phyloP scores from a whole-genome alignment of 192 early-diverging fungal species.

The Rhizophagus clarus region DNA sequence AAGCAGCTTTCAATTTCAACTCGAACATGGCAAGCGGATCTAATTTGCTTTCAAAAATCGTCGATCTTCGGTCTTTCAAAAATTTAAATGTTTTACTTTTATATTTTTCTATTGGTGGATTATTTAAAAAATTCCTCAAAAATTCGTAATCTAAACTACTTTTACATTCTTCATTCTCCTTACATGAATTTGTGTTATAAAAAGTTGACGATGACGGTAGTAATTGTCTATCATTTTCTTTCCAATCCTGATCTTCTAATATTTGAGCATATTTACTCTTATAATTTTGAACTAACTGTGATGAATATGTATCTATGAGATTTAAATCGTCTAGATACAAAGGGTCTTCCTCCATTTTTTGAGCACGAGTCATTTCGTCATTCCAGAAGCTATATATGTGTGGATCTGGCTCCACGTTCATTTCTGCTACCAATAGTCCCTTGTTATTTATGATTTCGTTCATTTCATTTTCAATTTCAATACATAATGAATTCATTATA shows the following conservation, averaged over 20 bases:
- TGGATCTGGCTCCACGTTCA: neutral
- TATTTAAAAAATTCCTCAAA: neutral
- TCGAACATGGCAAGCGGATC: neutral
- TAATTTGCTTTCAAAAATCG: neutral
- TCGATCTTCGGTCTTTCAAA: neutral
- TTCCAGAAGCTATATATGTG: neutral
- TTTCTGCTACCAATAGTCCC: neutral
- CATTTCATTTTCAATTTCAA: neutral
- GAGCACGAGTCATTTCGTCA: neutral
- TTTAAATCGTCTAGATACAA: neutral
- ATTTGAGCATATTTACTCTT: neutral
- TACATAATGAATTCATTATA: neutral
- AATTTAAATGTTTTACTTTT: neutral
- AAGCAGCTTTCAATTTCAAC: slow-evolving; percentile 17
- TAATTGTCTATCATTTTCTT: neutral
- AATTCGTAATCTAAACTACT: neutral
- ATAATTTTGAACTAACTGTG: neutral
- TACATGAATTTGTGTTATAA: neutral
- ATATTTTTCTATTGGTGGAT: neutral
- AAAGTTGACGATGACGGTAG: too few species aligned
- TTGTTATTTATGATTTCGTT: neutral
- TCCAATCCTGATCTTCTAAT: neutral
- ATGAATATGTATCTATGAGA: neutral
- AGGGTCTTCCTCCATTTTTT: neutral
- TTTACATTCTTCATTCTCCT: neutral